A percentile compares a stretch with the other conserved stretches of the same genome.
Evolutionary conservation across 306 rosid species (phyloP).

Genomic region (Dryas drummondii): DNA sequence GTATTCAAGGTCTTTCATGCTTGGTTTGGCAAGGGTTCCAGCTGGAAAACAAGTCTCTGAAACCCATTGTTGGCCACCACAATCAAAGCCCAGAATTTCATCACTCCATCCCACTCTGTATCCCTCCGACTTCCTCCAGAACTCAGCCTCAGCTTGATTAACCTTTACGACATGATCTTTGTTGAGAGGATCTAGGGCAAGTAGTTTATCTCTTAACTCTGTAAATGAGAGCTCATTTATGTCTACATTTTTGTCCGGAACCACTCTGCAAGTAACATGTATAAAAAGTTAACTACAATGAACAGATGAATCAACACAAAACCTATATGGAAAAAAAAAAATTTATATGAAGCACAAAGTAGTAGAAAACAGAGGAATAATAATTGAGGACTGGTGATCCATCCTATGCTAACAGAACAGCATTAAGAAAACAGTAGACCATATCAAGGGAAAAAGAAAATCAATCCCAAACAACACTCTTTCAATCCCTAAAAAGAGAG

Average conservation of each 20-base stretch:
- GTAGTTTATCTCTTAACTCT: slow-evolving; percentile 83
- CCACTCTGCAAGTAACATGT: slow-evolving; percentile 47
- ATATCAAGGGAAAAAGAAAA: background rate
- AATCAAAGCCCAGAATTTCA: slow-evolving; percentile 95
- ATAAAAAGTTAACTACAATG: slow-evolving; percentile 15
- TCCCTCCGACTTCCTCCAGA: slow-evolving; percentile 94
- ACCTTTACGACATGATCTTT: slow-evolving; percentile 70
- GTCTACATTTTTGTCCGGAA: slow-evolving; percentile 41
- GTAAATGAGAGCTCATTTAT: slow-evolving; percentile 83
- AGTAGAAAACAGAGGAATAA: background rate
- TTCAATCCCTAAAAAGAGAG: background rate
- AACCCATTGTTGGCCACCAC: slow-evolving; percentile 99
- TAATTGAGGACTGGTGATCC: background rate
- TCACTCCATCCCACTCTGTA: slow-evolving; percentile 99
- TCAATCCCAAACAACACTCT: background rate
- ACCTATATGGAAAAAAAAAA: background rate
- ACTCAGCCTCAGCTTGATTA: slow-evolving; percentile 95
- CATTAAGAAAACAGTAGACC: background rate
- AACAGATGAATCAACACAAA: slow-evolving; percentile 23
- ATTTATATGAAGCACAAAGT: slow-evolving; percentile 4
- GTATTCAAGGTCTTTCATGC: slow-evolving; percentile 89
- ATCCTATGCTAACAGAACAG: background rate
- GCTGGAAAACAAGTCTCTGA: slow-evolving; percentile 93
- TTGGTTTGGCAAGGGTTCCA: slow-evolving; percentile 73
- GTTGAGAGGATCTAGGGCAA: slow-evolving; percentile 83